These are phyloP conservation scores for Setaria viridis DNA, from an alignment of 202 grass and related monocot genomes.

Conservation along the genomic window DNA sequence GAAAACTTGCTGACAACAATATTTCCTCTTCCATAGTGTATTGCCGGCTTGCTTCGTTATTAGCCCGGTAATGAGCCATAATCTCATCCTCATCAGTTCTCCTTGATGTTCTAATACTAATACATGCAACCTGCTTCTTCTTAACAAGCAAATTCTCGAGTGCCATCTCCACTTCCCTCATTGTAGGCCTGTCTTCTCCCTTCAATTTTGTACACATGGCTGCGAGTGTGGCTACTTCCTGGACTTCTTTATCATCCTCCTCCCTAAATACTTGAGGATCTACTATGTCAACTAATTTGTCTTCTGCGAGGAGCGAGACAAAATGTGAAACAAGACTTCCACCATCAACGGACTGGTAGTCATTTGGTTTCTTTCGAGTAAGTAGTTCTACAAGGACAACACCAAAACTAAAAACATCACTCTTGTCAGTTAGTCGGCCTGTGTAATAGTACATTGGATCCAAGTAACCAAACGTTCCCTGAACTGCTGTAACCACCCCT, in stretches of 20 bases:
- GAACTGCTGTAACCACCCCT: neutral
- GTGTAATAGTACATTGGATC: no score
- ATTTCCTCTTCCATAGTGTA: neutral
- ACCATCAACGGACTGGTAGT: neutral
- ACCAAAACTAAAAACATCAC: neutral
- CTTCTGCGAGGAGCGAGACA: neutral
- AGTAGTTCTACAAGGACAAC: slow-evolving; percentile 50
- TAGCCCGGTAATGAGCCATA: neutral
- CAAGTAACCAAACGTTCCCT: no score
- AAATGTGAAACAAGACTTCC: slow-evolving; percentile 41
- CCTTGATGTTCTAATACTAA: neutral
- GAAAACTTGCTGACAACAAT: neutral
- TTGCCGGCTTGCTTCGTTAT: neutral
- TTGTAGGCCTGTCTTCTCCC: neutral
- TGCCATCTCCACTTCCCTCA: neutral
- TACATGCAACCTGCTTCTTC: slow-evolving; percentile 19
- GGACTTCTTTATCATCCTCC: slow-evolving; percentile 33
- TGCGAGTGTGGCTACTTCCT: slow-evolving; percentile 38
- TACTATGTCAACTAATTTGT: slow-evolving; percentile 20
- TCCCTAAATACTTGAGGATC: slow-evolving; percentile 39
- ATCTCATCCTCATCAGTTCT: neutral
- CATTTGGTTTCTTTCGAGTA: slow-evolving; percentile 35
- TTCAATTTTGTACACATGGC: slow-evolving; percentile 46
- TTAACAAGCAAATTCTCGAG: slow-evolving; percentile 28
- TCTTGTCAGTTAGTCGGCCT: no score